These are phyloP conservation scores for Saccharomycopsis hybrid DNA, from an alignment of 1,139 yeast species.

Conservation along the genomic window DNA sequence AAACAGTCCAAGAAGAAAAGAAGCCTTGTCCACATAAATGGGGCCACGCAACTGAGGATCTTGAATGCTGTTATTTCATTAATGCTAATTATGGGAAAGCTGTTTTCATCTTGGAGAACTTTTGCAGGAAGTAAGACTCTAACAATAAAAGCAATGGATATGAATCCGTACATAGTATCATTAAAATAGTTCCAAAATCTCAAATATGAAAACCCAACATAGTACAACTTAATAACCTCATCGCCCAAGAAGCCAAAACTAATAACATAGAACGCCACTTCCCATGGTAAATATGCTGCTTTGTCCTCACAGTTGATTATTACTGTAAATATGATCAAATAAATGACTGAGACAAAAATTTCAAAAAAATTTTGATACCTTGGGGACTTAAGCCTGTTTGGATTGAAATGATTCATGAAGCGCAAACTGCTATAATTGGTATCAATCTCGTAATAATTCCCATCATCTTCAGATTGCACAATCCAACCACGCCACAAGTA, in stretches of 20 bases:
- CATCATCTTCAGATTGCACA: conserved; percentile 66
- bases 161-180: conserved; percentile 55
- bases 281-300: conserved; percentile 49
- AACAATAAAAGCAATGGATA: conserved; percentile 47
- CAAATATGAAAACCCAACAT: conserved; percentile 64
- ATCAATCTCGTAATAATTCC: conserved; percentile 61
- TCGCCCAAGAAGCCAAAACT: conserved; percentile 63
- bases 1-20: conserved; percentile 72
- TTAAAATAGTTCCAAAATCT: conserved; percentile 80
- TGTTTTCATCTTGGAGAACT: conserved; percentile 29
- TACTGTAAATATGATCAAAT: conserved; percentile 54
- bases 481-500: conserved; percentile 97
- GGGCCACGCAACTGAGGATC: conserved; percentile 73
- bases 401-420: conserved; percentile 62
- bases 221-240: conserved; percentile 63
- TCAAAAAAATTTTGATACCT: conserved; percentile 71
- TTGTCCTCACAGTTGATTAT: conserved; percentile 49
- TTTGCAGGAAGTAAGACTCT: conserved; percentile 42
- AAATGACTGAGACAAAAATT: conserved; percentile 59
- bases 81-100: conserved; percentile 34
- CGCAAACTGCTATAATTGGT: conserved; percentile 50
- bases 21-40: conserved; percentile 79
- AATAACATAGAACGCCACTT: conserved; percentile 54
- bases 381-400: conserved; percentile 80
- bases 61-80: conserved; percentile 66